Evolutionary conservation across 2,329 filamentous ascomycete genomes (phyloP).

Genomic region (Penicillium sp.): DNA sequence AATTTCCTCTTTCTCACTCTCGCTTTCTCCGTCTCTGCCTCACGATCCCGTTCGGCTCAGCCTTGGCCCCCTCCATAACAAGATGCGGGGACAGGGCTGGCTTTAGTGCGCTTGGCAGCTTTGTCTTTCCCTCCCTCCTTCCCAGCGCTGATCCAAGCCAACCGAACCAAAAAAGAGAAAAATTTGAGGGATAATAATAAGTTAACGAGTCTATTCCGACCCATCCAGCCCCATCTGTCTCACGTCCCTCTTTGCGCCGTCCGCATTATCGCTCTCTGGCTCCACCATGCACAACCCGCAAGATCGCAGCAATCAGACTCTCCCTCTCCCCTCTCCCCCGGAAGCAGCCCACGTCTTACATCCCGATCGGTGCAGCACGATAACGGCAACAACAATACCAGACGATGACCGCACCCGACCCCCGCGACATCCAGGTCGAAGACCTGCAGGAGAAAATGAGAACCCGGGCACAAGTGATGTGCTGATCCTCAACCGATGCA

Average conservation of each 20-base stretch:
- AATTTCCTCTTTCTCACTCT: not conserved
- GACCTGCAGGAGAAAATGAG: not conserved
- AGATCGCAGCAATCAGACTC: constrained; percentile 8
- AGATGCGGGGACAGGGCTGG: constrained; percentile 29
- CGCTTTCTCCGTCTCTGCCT: constrained; percentile 3
- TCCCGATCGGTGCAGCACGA: not conserved
- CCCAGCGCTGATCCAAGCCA: constrained; percentile 20
- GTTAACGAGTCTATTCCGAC: constrained; percentile 1
- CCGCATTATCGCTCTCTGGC: constrained; percentile 13
- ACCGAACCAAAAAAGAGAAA: not conserved
- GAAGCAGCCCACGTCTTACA: constrained; percentile 4
- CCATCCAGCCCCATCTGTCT: constrained; percentile 35
- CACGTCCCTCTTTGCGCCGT: constrained; percentile 28
- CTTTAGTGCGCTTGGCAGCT: constrained; percentile 24
- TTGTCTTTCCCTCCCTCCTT: constrained; percentile 1
- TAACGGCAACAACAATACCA: not conserved
- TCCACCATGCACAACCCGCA: constrained; percentile 9
- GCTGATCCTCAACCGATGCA: constrained; percentile 35
- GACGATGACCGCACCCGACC: not conserved
- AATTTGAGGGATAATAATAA: constrained; percentile 8
- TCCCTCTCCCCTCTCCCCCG: not conserved
- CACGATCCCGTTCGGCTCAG: constrained; percentile 22
- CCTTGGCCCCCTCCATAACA: constrained; percentile 4
- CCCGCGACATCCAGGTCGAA: not conserved
- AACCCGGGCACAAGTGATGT: not conserved